Evolutionary conservation across 1,284 basidiomycete species (phyloP), one percentile per base, ranked within the genome.

Genomic region (Coniferiporia sulphurascens): DNA sequence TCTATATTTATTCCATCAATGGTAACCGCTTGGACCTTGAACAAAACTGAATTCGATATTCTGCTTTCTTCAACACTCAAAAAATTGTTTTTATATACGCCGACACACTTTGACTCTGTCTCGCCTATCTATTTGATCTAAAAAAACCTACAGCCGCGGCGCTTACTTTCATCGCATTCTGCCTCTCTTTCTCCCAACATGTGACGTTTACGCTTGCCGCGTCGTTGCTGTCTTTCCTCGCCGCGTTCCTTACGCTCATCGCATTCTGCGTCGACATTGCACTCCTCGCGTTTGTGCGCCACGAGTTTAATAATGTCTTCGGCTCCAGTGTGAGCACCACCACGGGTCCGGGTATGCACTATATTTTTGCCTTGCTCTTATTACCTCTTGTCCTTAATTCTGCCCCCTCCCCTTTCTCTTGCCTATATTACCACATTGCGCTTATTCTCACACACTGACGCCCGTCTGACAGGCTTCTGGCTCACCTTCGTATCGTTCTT

Each of bases 191-290:
- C 64, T 86, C 84, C n/a, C 76, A 78, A 43, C 82, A 86, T 68
- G 70, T 82, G 63, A 78, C 79, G 1, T 67, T 85, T 10, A 82
- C 77, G 13, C 78, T 91, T 36, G 55, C 86, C 51, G 76, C 87
- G 0, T 84, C 84, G 1, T 69, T 89, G 44, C 63, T 78, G 1
- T 78, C 89, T 13, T 87, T 88, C 78, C 74, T 90, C 56, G 86
- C 85, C 5, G 82, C 85, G 0, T 62, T 79, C 35, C 65, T 90
- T 54, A 81, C 86, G 5, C 73, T 90, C 58, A 80, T 90, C 62
- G 84, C 87, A 1, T 89, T 90, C 68, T 78, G 79, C 41, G 81
- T 86, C 67, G 87, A 91, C 69, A 85, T 91, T 64, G 85, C 86
- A n/a, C 78, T 91, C 15, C 86, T 76, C 65, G 83, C 76, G 1